These are phyloP conservation scores for Amphibolis antarctica DNA, from an alignment of 106 monocot species.

Conservation along the genomic window DNA sequence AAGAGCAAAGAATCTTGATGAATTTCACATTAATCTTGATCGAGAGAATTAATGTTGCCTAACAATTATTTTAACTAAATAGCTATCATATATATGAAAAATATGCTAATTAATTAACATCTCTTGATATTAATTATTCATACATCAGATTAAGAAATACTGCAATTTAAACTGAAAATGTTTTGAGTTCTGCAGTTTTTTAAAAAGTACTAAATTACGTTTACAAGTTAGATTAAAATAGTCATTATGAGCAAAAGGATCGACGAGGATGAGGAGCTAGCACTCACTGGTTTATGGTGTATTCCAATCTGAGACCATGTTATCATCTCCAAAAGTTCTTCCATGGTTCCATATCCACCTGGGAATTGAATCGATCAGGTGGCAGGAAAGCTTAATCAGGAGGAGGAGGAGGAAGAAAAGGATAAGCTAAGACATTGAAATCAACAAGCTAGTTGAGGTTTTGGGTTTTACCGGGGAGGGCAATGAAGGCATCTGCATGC, in stretches of 20 bases:
- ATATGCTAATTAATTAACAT: too few relatives aligned
- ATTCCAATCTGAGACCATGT: conserved; percentile 52
- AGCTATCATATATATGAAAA: too few relatives aligned
- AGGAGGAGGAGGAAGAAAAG: background rate
- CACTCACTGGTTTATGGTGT: conserved; percentile 53
- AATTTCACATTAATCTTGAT: background rate
- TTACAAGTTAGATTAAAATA: too few relatives aligned
- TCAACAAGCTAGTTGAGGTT: background rate
- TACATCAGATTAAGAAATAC: too few relatives aligned
- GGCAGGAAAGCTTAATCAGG: background rate
- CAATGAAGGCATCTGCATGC: conserved; percentile 80
- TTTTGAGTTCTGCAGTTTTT: too few relatives aligned
- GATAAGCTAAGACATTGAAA: background rate
- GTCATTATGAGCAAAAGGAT: too few relatives aligned
- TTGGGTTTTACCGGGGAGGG: conserved; percentile 70
- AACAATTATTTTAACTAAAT: background rate
- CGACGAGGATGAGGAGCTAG: too few relatives aligned
- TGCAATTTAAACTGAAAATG: too few relatives aligned
- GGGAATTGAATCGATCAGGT: background rate
- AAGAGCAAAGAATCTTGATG: background rate
- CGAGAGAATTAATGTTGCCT: background rate
- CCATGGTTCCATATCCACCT: conserved; percentile 84
- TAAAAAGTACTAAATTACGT: too few relatives aligned
- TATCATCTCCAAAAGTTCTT: conserved; percentile 15
- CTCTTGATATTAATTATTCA: too few relatives aligned